Conservation (phyloP, 176 grass and related monocot species). For the Phoenix dactylifera region DNA sequence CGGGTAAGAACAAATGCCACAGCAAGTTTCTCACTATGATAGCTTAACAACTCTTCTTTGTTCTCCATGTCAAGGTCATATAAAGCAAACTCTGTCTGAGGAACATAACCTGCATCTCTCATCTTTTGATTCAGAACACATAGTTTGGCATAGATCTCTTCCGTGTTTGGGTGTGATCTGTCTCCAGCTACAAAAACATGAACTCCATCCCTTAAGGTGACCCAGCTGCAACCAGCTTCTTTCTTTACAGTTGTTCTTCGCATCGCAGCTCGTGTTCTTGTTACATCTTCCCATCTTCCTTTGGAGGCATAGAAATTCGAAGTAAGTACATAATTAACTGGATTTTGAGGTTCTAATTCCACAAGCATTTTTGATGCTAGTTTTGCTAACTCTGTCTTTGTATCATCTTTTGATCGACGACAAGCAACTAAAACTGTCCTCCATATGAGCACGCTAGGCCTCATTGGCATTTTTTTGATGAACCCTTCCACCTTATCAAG, state of each 20-base stretch:
- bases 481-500: conserved; percentile 59
- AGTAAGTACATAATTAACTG: conserved; percentile 71
- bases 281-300: conserved; percentile 71
- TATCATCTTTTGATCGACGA: conserved; percentile 41
- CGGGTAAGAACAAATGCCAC: conserved; percentile 62
- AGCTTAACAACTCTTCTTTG: conserved; percentile 62
- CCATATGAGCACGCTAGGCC: conserved; percentile 66
- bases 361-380: conserved; percentile 67
- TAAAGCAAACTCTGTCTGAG: conserved; percentile 43
- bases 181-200: conserved; percentile 68
- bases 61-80: conserved; percentile 64
- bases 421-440: conserved; percentile 78
- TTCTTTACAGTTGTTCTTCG: conserved; percentile 34
- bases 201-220: conserved; percentile 56
- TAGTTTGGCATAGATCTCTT: conserved; percentile 62
- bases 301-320: conserved; percentile 64
- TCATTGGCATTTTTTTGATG: conserved; percentile 68
- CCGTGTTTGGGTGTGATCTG: conserved; percentile 61
- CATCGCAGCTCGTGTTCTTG: conserved; percentile 48
- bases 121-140: conserved; percentile 50
- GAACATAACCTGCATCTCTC: conserved; percentile 54
- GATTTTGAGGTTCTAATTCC: conserved; percentile 75
- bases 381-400: conserved; percentile 40
- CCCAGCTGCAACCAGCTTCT: conserved; percentile 79
- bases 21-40: conserved; percentile 75